Evolutionary conservation across 768 basidiomycete genomes (phyloP), one percentile per base, ranked within the genome.

Genomic region (Russula ochroleuca): DNA sequence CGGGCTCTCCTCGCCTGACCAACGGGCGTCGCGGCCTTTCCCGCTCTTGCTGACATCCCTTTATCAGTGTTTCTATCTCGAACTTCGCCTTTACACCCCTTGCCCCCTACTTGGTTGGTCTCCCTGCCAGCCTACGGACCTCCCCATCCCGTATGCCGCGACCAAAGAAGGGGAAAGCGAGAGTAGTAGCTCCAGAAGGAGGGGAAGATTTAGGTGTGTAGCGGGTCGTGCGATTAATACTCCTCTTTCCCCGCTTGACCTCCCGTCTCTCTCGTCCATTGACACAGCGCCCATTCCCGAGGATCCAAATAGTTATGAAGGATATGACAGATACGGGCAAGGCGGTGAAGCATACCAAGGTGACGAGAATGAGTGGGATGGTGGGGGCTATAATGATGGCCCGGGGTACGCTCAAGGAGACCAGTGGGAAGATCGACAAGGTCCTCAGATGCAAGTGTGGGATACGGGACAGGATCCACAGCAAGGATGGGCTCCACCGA

Each of bases 81-180:
- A 6, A 38, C 38, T 56, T 40, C 28, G 2, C 33, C 10, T 38
- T 55, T 31, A 11, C 33, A 11, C 28, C 10, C 45, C 43, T 43
- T 45, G 21, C 40, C 11, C 55, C 38, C 21, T 35, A 17, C 47
- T 55, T 33, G 52, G n/a, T 59, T 49, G 47, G 17, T 38, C 35
- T 17, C n/a, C 51, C 35, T 25, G 19, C 14, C 57, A 37, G 37
- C 62, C 50, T 28, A 49, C 19, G 11, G 23, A 7, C 49, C 35
- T 48, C 51, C 33, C 9, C 8, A 47, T 54, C 23, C 33, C 55
- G 49, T 40, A 67, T 67, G 65, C 11, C 61, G 33, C 51, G 41
- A 19, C 54, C 11, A 47, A 68, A 67, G 45, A 68, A 68, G 52
- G 67, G 65, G 23, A 68, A 68, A 37, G 49, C 59, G 47, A 68